Evolutionary conservation across 2,329 filamentous ascomycete genomes (phyloP).

Genomic region (Trichoderma afroharzianum): DNA sequence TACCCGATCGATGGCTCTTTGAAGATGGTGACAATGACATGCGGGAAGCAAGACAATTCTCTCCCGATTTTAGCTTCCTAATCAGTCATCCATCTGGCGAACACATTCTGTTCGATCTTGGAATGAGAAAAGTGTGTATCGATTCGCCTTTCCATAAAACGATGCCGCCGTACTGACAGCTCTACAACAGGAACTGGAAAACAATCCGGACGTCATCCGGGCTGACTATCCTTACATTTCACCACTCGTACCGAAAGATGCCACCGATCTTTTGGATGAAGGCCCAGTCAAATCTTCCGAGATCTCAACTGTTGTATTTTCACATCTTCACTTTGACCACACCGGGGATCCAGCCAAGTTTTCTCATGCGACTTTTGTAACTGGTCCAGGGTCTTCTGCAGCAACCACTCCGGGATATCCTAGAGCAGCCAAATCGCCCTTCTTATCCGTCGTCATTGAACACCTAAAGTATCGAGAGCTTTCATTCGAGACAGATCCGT

Average conservation of each 20-base stretch:
- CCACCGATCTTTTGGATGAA: background rate
- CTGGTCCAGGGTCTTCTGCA: background rate
- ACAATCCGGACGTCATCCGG: background rate
- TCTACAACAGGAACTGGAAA: background rate
- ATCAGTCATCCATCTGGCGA: background rate
- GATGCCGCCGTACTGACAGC: background rate
- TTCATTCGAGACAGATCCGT: background rate
- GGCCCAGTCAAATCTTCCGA: background rate
- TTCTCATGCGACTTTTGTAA: background rate
- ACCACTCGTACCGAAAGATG: slow-evolving; percentile 5
- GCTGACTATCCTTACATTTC: background rate
- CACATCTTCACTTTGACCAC: slow-evolving; percentile 7
- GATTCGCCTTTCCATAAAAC: background rate
- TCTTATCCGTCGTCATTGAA: background rate
- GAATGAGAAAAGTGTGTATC: background rate
- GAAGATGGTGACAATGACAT: slow-evolving; percentile 3
- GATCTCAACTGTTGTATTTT: background rate
- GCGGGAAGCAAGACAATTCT: background rate
- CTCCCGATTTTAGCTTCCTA: background rate
- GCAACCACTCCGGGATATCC: background rate
- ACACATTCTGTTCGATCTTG: background rate
- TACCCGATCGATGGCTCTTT: slow-evolving; percentile 4
- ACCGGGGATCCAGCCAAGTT: background rate
- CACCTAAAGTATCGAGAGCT: slow-evolving; percentile 1
- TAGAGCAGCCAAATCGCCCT: background rate